Base-by-base conservation (phyloP, 202 grass and related monocot genomes). In the Bolboschoenoplectus hybrid region DNA sequence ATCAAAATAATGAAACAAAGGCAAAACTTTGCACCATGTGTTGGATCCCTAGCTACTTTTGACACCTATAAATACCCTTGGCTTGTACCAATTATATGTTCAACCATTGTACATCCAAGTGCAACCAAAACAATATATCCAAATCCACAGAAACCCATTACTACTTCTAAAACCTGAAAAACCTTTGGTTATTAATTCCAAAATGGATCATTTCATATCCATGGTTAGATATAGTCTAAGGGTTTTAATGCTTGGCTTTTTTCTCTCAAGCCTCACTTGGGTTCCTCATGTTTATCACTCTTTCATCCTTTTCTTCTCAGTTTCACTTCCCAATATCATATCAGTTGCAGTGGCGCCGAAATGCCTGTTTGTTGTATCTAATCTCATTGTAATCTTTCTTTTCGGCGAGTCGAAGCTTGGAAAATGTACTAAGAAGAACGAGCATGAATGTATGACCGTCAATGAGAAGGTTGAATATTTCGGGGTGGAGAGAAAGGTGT, bases 371-470 rank as follows among this genome's bases (percentile, higher is more conserved):
- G 9, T 97, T 41, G 87, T 97, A 73, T 92, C 89, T 70, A 94
- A 97, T 64, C 77, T 97, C 46, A 97, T 97, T 51, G 80, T 97
- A 66, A 13, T 92, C 44, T 91, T 91, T 70, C 94, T 94, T 56
- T 78, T 90, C 6, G 82, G 67, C 7, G 89, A 94, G 82, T 97
- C 86, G 0, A 94, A 89, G 78, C 75, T 89, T 16, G 78, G 77
- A 0, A 67, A 13, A 56, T 45, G 70, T 63, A 47, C 61, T 12
- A 35, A 34, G 10, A 64, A 80, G 5, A 39, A 63, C 6, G 3
- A 1, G 3, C 44, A 61, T 32, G 34, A 7, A 2, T 19, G 64
- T 63, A 8, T 39, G 73, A 53, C 19, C 4, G 17, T 1, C 56
- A 57, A n/a, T 40, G 16, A 53, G 19, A 61, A 72, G 3, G 67